Conservation (phyloP, 2,329 filamentous ascomycete species). For the Fusarium buxicola region DNA sequence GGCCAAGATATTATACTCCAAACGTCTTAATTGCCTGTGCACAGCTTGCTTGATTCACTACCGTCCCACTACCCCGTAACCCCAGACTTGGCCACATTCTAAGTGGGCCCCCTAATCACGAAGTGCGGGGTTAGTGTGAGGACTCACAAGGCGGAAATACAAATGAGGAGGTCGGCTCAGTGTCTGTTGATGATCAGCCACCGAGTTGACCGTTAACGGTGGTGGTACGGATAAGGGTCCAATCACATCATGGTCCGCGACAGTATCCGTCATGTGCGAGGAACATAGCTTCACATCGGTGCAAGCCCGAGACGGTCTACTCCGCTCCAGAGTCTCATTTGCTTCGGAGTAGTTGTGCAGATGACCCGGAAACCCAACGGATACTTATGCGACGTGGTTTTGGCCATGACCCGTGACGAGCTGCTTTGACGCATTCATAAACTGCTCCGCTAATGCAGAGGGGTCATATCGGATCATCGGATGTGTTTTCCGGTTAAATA, state of each 20-base stretch:
- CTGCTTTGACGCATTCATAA: background rate
- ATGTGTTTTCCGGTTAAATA: no score
- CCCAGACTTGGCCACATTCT: conserved; percentile 31
- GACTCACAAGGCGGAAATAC: conserved; percentile 33
- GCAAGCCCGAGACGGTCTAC: background rate
- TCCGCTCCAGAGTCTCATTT: conserved; percentile 12
- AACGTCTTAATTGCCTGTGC: conserved; percentile 9
- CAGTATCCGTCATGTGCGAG: conserved; percentile 1
- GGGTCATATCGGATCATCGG: no score
- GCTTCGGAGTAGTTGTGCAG: conserved; percentile 3
- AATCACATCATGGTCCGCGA: conserved; percentile 21
- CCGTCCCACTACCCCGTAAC: conserved; percentile 30
- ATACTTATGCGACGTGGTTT: no score
- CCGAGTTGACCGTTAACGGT: background rate
- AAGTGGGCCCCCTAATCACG: conserved; percentile 14
- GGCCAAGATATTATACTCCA: conserved; percentile 34
- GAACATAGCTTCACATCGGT: background rate
- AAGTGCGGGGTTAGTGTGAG: conserved; percentile 37
- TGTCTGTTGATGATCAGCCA: background rate
- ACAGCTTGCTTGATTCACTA: conserved; percentile 14
- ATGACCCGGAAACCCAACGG: conserved; percentile 20
- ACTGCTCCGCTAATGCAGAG: no score
- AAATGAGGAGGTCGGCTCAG: conserved; percentile 2
- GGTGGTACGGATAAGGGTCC: conserved; percentile 32
- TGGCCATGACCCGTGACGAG: background rate